A percentile compares a stretch with the other conserved stretches of the same genome.
These are phyloP conservation scores for Cryptococcus amylolentus DNA, from an alignment of 1,284 basidiomycete species.

Conservation along the genomic window DNA sequence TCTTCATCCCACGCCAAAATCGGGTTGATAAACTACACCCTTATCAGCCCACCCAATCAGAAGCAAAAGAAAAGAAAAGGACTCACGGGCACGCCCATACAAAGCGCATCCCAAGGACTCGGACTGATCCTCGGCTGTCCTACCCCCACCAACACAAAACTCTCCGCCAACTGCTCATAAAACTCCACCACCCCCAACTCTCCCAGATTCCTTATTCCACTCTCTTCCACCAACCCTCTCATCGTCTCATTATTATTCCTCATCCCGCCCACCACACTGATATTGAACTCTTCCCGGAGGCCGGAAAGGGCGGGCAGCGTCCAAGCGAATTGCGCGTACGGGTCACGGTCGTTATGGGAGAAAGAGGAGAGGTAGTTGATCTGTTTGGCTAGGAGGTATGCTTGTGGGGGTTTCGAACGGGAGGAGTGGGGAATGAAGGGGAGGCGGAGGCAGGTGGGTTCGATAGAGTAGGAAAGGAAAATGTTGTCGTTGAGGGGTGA, in stretches of 20 bases:
- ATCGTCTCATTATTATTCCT: conserved; percentile 24
- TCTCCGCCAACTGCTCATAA: conserved; percentile 21
- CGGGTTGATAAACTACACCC: conserved; percentile 51
- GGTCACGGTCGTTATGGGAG: neutral
- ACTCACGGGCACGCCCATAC: conserved; percentile 39
- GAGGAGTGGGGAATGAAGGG: conserved; percentile 19
- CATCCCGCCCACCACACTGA: conserved; percentile 28
- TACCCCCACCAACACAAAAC: conserved; percentile 34
- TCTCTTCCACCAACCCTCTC: conserved; percentile 9
- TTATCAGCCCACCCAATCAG: neutral
- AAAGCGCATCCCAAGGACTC: conserved; percentile 38
- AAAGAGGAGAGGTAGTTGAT: conserved; percentile 30
- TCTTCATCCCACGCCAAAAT: conserved; percentile 44
- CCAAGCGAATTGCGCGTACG: conserved; percentile 27
- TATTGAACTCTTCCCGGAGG: conserved; percentile 16
- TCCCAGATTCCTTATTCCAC: conserved; percentile 27
- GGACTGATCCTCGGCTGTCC: conserved; percentile 34
- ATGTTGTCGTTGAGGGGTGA: conserved; percentile 35
- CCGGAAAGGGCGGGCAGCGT: conserved; percentile 20
- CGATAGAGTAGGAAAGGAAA: conserved; percentile 49
- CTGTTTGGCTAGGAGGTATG: conserved; percentile 47
- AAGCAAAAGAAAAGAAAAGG: neutral
- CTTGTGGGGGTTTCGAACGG: conserved; percentile 31
- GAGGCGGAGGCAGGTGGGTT: conserved; percentile 37
- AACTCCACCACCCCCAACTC: conserved; percentile 34